Evolutionary conservation across 495 filamentous ascomycete species (phyloP).

Genomic region (Neurospora discreta): DNA sequence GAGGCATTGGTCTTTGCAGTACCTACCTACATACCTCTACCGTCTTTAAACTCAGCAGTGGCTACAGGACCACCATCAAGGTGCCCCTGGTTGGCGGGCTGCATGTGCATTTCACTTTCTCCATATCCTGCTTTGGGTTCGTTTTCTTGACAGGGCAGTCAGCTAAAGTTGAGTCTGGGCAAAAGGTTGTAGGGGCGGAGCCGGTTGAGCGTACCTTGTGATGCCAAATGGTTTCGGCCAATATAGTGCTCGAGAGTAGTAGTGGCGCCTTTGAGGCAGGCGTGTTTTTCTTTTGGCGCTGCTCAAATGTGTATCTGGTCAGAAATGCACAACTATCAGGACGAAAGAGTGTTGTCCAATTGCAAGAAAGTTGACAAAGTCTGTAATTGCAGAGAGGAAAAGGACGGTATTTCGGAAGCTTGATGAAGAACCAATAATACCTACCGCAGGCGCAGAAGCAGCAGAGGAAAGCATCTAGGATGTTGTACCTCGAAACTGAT

Average conservation of each 20-base stretch:
- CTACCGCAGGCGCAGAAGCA: neutral
- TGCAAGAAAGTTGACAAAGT: neutral
- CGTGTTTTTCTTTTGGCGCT: neutral
- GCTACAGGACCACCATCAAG: neutral
- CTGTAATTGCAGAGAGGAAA: neutral
- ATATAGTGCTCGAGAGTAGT: neutral
- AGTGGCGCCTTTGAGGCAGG: neutral
- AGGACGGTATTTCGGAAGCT: neutral
- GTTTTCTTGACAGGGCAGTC: neutral
- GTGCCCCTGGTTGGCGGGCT: neutral
- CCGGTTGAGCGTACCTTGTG: neutral
- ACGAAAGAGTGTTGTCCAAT: neutral
- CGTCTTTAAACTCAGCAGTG: too few relatives aligned
- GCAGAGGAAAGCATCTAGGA: neutral
- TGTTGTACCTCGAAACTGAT: neutral
- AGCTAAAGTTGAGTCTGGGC: neutral
- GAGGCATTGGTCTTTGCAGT: neutral
- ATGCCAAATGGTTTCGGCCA: neutral
- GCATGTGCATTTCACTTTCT: neutral
- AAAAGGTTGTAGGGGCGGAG: neutral
- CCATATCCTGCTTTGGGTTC: neutral
- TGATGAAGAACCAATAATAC: neutral
- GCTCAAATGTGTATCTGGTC: neutral
- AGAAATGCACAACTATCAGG: neutral
- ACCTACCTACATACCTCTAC: too few relatives aligned